Conservation (phyloP, 1,284 basidiomycete genomes). For the Entoloma clypeatum region DNA sequence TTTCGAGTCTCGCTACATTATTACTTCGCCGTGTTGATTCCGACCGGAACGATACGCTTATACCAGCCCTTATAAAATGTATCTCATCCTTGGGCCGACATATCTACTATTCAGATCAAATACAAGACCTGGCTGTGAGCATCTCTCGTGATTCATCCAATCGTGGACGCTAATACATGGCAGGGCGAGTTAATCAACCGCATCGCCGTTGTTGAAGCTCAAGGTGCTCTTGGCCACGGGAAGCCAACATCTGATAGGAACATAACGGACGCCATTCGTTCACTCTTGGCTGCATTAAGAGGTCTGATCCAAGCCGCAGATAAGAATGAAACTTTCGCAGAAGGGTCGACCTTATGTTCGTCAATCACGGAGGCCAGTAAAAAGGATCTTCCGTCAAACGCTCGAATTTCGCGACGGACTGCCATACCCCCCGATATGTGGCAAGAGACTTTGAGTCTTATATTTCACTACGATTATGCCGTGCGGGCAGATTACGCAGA, state of each 20-base stretch:
- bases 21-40: constrained; percentile 70
- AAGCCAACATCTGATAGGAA: constrained; percentile 42
- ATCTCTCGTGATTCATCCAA: neutral
- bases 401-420: constrained; percentile 54
- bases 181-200: constrained; percentile 78
- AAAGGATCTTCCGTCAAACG: constrained; percentile 24
- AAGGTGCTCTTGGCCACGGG: constrained; percentile 47
- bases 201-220: constrained; percentile 68
- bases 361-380: constrained; percentile 17
- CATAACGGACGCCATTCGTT: constrained; percentile 70
- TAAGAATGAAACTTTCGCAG: constrained; percentile 36
- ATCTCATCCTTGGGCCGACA: constrained; percentile 85
- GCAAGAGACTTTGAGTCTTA: constrained; percentile 82
- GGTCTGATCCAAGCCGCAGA: constrained; percentile 72
- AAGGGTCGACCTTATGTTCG: constrained; percentile 10
- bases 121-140: constrained; percentile 80
- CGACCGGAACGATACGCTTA: constrained; percentile 62
- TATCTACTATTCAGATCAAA: constrained; percentile 95
- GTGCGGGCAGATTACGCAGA: constrained; percentile 76
- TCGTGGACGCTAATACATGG: constrained; percentile 1
- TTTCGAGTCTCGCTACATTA: constrained; percentile 73
- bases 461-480: constrained; percentile 72
- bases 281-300: constrained; percentile 66
- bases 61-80: constrained; percentile 73
- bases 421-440: constrained; percentile 79